Conservation (phyloP, 2,329 filamentous ascomycete genomes). For the Periconia digitata region DNA sequence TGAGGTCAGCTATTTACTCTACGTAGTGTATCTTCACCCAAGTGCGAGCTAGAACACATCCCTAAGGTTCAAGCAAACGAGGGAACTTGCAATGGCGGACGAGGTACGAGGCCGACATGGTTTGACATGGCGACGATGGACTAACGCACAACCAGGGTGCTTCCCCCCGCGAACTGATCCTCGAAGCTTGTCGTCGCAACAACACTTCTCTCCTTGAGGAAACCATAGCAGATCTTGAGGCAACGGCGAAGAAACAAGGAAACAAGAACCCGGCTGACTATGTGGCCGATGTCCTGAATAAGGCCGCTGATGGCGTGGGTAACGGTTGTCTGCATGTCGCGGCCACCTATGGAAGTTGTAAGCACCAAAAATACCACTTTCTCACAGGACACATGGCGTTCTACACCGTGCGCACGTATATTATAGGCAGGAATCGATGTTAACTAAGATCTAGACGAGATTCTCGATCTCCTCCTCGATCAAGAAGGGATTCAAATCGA, state of each 20-base stretch:
- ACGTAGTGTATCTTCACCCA: not conserved
- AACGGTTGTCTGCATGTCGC: conserved; percentile 90
- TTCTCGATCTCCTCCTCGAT: conserved; percentile 80
- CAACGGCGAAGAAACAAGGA: conserved; percentile 51
- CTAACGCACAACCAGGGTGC: conserved; percentile 65
- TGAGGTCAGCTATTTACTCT: not conserved
- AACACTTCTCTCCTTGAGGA: conserved; percentile 83
- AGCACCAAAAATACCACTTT: conserved; percentile 45
- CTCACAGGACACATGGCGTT: too few relatives aligned
- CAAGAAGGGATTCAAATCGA: conserved; percentile 85
- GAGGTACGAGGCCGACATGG: conserved; percentile 21
- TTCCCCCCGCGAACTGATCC: conserved; percentile 77
- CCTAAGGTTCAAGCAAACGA: not conserved
- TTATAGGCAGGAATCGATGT: not conserved
- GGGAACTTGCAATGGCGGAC: conserved; percentile 36
- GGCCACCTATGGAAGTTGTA: conserved; percentile 82
- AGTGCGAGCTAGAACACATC: not conserved
- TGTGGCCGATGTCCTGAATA: conserved; percentile 79
- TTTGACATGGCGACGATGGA: not conserved
- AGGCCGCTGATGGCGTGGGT: conserved; percentile 80
- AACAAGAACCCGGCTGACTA: conserved; percentile 54
- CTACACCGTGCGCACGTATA: not conserved
- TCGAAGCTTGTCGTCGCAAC: conserved; percentile 92
- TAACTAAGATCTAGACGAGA: conserved; percentile 60
- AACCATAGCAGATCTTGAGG: conserved; percentile 61